Evolutionary conservation across 1,284 basidiomycete genomes (phyloP), one percentile per base, ranked within the genome.

Genomic region (Tilletiopsis washingtonensis): DNA sequence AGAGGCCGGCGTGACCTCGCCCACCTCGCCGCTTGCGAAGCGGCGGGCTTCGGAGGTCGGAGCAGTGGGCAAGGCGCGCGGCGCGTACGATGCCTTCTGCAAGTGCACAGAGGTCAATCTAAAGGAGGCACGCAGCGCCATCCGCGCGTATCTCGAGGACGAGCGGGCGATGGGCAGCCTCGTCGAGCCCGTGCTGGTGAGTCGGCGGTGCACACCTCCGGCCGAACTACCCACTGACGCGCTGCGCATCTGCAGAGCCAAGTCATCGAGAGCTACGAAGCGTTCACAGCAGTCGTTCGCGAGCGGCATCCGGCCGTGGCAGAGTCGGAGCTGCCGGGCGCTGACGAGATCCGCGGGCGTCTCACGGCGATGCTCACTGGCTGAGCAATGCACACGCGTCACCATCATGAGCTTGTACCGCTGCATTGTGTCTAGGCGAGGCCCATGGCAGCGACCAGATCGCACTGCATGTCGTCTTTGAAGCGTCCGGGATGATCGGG

Each of bases 401-500:
- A n/a, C n/a, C n/a, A n/a, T n/a, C n/a, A n/a, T n/a, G n/a, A n/a
- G n/a, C n/a, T n/a, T n/a, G n/a, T n/a, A n/a, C n/a, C n/a, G n/a
- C n/a, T n/a, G n/a, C n/a, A n/a, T n/a, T n/a, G n/a, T n/a, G n/a
- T n/a, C n/a, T n/a, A n/a, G n/a, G n/a, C n/a, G 48, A 59, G 49
- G 23, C 54, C 57, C 49, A 56, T 42, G 12, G 47, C 51, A 23
- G 38, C 48, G 20, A 56, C 17, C 3, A 32, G 43, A 29, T 59
- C 51, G 41, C 51, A 9, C n/a, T n/a, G 29, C n/a, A n/a, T n/a
- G 27, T 29, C 27, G 7, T 5, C 32, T 27, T 37, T 45, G 24
- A 54, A 43, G 11, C 61, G 42, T 6, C 61, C 61, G 2, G 61
- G 57, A 44, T 62, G 61, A 20, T 62, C 56, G 3, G 44, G 40